Evolutionary conservation across 495 filamentous ascomycete genomes (phyloP).

Genomic region (Penicillium subrubescens): DNA sequence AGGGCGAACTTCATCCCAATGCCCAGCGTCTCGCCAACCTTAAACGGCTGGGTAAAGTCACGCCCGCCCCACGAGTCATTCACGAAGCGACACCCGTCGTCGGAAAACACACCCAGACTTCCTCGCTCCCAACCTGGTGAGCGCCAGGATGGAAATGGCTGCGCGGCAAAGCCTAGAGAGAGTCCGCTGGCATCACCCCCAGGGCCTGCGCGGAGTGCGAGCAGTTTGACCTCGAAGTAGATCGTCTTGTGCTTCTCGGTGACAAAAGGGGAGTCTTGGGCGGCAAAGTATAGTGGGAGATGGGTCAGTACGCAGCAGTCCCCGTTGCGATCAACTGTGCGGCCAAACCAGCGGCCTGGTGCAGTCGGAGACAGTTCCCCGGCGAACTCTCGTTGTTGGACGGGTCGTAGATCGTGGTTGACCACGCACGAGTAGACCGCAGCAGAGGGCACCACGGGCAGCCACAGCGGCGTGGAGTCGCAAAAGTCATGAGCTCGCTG

Average conservation of each 20-base stretch:
- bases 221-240: slow-evolving; percentile 78
- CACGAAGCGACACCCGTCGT: slow-evolving; percentile 85
- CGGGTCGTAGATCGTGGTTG: slow-evolving; percentile 45
- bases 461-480: slow-evolving; percentile 59
- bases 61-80: slow-evolving; percentile 86
- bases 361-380: slow-evolving; percentile 39
- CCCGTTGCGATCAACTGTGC: slow-evolving; percentile 38
- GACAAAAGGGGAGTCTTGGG: slow-evolving; percentile 64
- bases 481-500: slow-evolving; percentile 76
- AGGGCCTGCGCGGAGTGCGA: slow-evolving; percentile 41
- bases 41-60: slow-evolving; percentile 64
- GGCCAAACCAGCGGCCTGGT: slow-evolving; percentile 48
- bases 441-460: slow-evolving; percentile 51
- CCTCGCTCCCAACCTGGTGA: slow-evolving; percentile 91
- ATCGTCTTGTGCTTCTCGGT: slow-evolving; percentile 59
- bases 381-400: slow-evolving; percentile 49
- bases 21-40: slow-evolving; percentile 58
- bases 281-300: slow-evolving; percentile 75
- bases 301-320: slow-evolving; percentile 60
- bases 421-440: slow-evolving; percentile 44
- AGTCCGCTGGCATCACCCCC: slow-evolving; percentile 59
- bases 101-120: slow-evolving; percentile 82
- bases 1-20: slow-evolving; percentile 69
- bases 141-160: slow-evolving; percentile 85
- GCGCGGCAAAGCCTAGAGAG: slow-evolving; percentile 75